Base-by-base conservation (phyloP, 768 basidiomycete genomes). In the Suillus occidentalis region DNA sequence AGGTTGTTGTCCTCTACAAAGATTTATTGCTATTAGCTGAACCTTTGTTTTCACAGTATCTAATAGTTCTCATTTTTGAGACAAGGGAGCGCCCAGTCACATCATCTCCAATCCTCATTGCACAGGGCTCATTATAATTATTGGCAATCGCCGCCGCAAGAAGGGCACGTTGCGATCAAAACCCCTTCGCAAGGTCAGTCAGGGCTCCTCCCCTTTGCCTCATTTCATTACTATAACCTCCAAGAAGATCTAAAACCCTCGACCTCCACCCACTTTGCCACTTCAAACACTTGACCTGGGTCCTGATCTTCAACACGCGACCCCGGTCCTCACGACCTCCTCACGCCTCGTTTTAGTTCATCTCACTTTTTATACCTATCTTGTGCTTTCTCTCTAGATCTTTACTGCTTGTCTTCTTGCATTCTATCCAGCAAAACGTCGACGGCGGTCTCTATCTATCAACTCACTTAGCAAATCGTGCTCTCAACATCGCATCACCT, bases 121-220 rank as follows among this genome's bases (percentile, higher is more conserved):
- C 66, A 67, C 67, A 63, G 70, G 65, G 43, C 67, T 71, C 68
- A 63, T 67, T 70, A 73, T 77, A 76, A 73, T 75, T 75, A 78
- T 81, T 80, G 78, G 77, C 79, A 82, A 80, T 80, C 80, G 78
- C 78, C 79, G 83, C 79, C 79, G 79, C 78, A 75, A 82, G 77
- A 80, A 79, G 84, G 88, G 85, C 89, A 91, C 89, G 88, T 89
- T 89, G 87, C 81, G 81, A 89, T 89, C 87, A 89, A 87, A 89
- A 87, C 79, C 79, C 81, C 84, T 83, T 82, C 71, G 73, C 77
- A 74, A 69, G 53, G 73, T 59, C 68, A 73, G 75, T 73, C 70
- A 80, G 78, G 83, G 58, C 58, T 42, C 85, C 85, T 85, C 72
- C 81, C 84, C 81, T 83, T 80, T 83, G 81, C 84, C 84, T 86